Base-by-base conservation (phyloP, 148 eudicot genomes). In the Chenopodium formosanum region DNA sequence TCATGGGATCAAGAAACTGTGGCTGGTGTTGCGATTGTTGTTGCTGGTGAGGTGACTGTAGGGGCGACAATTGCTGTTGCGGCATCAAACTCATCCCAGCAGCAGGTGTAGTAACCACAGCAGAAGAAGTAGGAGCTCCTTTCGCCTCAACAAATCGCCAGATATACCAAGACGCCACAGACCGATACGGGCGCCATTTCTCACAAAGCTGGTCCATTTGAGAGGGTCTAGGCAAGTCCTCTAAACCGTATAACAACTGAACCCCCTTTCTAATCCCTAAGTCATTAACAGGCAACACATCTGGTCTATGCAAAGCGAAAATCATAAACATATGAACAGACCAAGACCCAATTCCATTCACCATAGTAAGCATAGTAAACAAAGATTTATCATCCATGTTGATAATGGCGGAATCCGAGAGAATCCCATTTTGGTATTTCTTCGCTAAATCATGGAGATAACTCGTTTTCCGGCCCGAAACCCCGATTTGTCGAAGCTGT, bases 281-380 rank as follows among this genome's bases (percentile, higher is more conserved):
- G 74, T 90, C 92, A 40, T 87, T 88, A 60, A 87, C 87, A 1
- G 92, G 92, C 48, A 90, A 80, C 60, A 90, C 92, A 62, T 90
- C 90, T 0, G 92, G 92, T 23, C 92, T 82, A 67, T 90, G 91
- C 62, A 90, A 71, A 0, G 92, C 87, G 63, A 88, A 90, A 12
- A 90, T 88, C 90, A 90, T 88, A 48, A 90, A 90, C 92, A 90
- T 90, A 37, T 90, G 92, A 47, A 90, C 92, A 7, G 91, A 88
- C 92, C 92, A 90, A 0, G 91, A 87, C 4, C 92, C 92, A 74
- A 90, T 90, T 1, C 92, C 92, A 78, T 88, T 90, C 37, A 90
- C 92, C 91, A 90, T 90, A 0, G 92, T 90, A 25, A 90, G 70
- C 92, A 88, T 90, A 10, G 91, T 88, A 73, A 88, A 90, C 62